phyloP scores from a whole-genome alignment of 2,329 filamentous ascomycete genomes.

The Colletotrichum theobromicola region DNA sequence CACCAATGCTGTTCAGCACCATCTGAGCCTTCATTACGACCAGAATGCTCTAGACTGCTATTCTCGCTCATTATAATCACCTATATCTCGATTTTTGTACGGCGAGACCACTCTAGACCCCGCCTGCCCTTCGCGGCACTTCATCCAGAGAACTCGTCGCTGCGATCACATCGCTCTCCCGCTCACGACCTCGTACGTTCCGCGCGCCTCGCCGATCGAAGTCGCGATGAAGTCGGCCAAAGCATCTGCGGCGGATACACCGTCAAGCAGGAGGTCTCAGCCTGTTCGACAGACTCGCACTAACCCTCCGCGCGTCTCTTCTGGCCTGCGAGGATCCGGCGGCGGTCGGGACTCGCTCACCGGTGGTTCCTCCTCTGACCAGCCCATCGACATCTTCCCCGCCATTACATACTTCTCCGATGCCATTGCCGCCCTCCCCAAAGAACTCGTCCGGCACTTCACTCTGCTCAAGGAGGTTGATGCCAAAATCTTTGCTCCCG shows the following conservation, averaged over 20 bases:
- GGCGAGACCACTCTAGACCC: neutral
- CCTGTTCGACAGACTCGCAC: conserved; percentile 69
- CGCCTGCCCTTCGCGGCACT: neutral
- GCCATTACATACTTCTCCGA: conserved; percentile 83
- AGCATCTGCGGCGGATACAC: conserved; percentile 43
- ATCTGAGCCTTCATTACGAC: neutral
- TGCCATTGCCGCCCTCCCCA: conserved; percentile 87
- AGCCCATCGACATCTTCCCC: conserved; percentile 71
- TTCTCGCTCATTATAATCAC: neutral
- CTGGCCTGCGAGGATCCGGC: conserved; percentile 47
- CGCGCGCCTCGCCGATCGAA: neutral
- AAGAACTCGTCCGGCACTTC: conserved; percentile 94
- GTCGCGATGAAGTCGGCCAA: conserved; percentile 61
- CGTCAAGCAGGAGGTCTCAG: conserved; percentile 64
- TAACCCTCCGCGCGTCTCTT: conserved; percentile 63
- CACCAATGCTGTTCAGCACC: neutral
- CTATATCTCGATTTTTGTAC: neutral
- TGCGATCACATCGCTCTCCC: neutral
- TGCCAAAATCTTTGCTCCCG: conserved; percentile 90
- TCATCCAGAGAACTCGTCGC: neutral
- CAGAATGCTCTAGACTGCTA: conserved; percentile 11
- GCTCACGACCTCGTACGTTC: neutral
- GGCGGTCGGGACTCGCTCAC: conserved; percentile 50
- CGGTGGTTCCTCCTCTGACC: conserved; percentile 51
- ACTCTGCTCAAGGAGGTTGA: conserved; percentile 97